Evolutionary conservation across 768 basidiomycete species (phyloP).

Genomic region (Naganishia antarctica): DNA sequence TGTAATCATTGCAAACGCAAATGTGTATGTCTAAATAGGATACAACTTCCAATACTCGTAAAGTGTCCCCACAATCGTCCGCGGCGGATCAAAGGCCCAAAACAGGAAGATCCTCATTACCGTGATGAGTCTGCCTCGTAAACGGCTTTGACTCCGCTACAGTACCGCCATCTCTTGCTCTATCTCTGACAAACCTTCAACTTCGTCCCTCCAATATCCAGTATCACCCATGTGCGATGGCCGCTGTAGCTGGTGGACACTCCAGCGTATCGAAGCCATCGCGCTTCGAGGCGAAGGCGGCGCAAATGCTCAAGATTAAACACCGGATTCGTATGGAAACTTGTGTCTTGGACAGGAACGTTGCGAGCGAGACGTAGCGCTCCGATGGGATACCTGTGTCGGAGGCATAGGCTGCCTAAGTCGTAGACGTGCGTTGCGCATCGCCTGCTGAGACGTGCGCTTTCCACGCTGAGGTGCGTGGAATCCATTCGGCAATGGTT

Average conservation of each 20-base stretch:
- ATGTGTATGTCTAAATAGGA: not conserved
- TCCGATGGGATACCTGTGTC: conserved; percentile 9
- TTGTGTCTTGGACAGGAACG: not conserved
- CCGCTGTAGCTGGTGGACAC: conserved; percentile 1
- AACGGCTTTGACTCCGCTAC: not conserved
- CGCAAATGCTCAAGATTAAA: not conserved
- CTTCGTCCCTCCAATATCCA: not conserved
- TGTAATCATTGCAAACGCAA: too few relatives aligned
- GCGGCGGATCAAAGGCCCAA: too few relatives aligned
- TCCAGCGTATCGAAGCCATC: conserved; percentile 6
- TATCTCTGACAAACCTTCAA: not conserved
- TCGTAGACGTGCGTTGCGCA: too few relatives aligned
- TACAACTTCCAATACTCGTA: not conserved
- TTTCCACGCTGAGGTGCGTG: conserved; percentile 8
- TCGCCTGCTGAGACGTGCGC: conserved; percentile 11
- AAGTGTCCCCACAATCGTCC: too few relatives aligned
- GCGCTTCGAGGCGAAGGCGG: conserved; percentile 6
- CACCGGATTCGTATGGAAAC: not conserved
- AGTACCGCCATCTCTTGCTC: not conserved
- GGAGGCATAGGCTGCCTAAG: conserved; percentile 27
- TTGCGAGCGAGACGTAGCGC: conserved; percentile 30
- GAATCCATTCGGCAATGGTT: not conserved
- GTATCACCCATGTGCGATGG: not conserved
- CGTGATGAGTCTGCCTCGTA: not conserved
- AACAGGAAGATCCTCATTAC: not conserved